Conservation (phyloP, 2,329 filamentous ascomycete species). For the Sclerotinia nivalis region DNA sequence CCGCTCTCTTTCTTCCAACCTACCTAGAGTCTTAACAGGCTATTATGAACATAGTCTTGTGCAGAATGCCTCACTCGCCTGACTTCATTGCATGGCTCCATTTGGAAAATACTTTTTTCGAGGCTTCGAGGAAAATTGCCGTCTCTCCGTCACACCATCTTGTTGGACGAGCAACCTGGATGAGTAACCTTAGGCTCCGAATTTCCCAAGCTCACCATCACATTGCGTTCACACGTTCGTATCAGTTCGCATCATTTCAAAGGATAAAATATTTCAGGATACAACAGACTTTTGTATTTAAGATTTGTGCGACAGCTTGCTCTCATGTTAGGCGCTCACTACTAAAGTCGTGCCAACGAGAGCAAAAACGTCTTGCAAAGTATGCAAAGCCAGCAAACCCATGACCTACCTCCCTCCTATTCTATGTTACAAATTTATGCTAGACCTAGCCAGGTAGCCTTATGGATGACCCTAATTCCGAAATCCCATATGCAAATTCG, state of each 20-base stretch:
- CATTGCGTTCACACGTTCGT: neutral
- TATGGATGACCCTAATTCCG: slow-evolving; percentile 21
- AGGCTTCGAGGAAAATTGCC: neutral
- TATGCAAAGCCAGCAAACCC: slow-evolving; percentile 16
- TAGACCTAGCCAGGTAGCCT: slow-evolving; percentile 24
- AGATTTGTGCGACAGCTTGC: slow-evolving; percentile 3
- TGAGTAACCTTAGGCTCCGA: slow-evolving; percentile 5
- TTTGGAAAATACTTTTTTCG: neutral
- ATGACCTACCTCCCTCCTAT: slow-evolving; percentile 21
- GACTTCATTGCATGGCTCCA: neutral
- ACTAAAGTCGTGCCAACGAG: slow-evolving; percentile 12
- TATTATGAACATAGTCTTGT: neutral
- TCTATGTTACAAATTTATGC: slow-evolving; percentile 28
- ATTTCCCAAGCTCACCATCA: neutral
- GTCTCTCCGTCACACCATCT: slow-evolving; percentile 1
- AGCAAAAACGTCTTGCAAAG: slow-evolving; percentile 15
- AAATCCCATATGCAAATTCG: slow-evolving; percentile 25
- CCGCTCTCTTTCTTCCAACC: slow-evolving; percentile 4
- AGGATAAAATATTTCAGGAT: neutral
- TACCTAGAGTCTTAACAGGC: neutral
- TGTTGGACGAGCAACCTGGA: slow-evolving; percentile 3
- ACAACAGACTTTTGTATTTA: slow-evolving; percentile 7
- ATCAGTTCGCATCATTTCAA: slow-evolving; percentile 7
- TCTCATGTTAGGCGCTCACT: slow-evolving; percentile 4
- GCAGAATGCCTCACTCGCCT: neutral